phyloP scores from a whole-genome alignment of 164 flowering plant species.

The Magnolia officinalis region DNA sequence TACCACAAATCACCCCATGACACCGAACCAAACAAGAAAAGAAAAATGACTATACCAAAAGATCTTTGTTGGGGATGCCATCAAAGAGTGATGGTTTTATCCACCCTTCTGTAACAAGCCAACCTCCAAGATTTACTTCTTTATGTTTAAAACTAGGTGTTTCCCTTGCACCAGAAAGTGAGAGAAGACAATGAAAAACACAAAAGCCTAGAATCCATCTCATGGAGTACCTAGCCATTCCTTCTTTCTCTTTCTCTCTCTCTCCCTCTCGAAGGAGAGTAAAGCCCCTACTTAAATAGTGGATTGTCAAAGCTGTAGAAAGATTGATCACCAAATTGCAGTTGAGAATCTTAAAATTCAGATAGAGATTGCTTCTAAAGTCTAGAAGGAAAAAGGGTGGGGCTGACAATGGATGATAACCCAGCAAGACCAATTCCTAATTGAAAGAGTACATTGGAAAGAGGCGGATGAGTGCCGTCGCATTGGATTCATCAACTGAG shows the following conservation, averaged over 20 bases:
- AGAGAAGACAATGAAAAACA: not conserved
- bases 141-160: slow-evolving; percentile 10
- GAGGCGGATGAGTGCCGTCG: too few species aligned
- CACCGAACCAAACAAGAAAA: not conserved
- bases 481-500: too few species aligned
- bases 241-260: not conserved
- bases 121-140: slow-evolving; percentile 40
- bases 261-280: not conserved
- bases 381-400: not conserved
- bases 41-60: slow-evolving; percentile 23
- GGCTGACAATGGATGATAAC: not conserved
- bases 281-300: not conserved
- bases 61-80: slow-evolving; percentile 35
- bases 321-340: not conserved
- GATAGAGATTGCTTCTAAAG: not conserved
- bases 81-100: slow-evolving; percentile 36
- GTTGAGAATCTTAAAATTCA: not conserved
- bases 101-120: slow-evolving; percentile 46
- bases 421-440: too few species aligned
- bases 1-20: not conserved
- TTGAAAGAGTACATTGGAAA: not conserved
- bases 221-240: not conserved
- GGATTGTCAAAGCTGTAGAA: not conserved
- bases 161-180: slow-evolving; percentile 6
- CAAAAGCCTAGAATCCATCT: slow-evolving; percentile 3